Percentiles rank a stretch among this genome's conserved stretches.
phyloP scores from a whole-genome alignment of 805 yeast species.

The Kuraishia molischiana region DNA sequence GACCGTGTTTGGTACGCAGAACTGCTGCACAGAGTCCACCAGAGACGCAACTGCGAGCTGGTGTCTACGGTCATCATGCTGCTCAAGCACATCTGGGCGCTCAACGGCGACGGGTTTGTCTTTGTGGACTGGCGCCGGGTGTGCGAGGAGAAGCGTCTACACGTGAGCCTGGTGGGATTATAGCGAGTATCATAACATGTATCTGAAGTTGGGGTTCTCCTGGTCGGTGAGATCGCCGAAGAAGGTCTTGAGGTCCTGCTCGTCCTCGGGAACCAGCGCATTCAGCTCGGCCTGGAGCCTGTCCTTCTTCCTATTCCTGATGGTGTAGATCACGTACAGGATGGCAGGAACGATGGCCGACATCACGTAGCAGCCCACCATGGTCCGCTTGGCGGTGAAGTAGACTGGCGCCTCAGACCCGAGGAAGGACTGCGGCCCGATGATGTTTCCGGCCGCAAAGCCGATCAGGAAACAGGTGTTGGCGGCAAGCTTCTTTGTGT shows the following conservation, averaged over 20 bases:
- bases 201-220: conserved; percentile 42
- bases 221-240: conserved; percentile 45
- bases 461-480: conserved; percentile 36
- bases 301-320: conserved; percentile 30
- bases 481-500: conserved; percentile 41
- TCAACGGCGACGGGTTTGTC: conserved; percentile 5
- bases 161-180: neutral
- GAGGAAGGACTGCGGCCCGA: conserved; percentile 45
- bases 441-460: conserved; percentile 43
- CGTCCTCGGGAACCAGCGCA: conserved; percentile 10
- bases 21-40: neutral
- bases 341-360: conserved; percentile 6
- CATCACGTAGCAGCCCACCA: conserved; percentile 16
- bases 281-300: conserved; percentile 4
- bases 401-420: conserved; percentile 33
- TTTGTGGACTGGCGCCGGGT: conserved; percentile 8
- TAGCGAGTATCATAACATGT: conserved; percentile 14
- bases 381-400: conserved; percentile 26
- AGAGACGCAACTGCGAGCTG: neutral
- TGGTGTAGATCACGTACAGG: conserved; percentile 16
- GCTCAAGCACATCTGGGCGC: conserved; percentile 6
- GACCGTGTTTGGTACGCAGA: conserved; percentile 4
- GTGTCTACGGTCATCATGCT: conserved; percentile 2
- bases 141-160: neutral
- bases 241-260: conserved; percentile 11